These are phyloP conservation scores for Ulmus americana DNA, from an alignment of 331 rosid genomes.

Conservation along the genomic window DNA sequence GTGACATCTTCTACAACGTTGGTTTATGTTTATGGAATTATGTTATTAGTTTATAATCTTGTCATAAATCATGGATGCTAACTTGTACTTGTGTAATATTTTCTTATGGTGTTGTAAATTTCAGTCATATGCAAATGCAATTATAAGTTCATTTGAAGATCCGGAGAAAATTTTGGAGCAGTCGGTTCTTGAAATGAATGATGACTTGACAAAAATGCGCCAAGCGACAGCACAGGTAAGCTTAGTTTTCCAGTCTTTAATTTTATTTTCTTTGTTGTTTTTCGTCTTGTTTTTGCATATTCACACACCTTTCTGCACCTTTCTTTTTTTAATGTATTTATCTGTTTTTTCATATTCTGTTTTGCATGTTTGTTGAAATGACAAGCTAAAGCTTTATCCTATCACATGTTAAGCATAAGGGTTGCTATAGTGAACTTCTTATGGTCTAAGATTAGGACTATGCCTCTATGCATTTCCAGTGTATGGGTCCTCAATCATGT, in stretches of 20 bases:
- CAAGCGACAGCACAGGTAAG: conserved; percentile 96
- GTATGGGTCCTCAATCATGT: not conserved
- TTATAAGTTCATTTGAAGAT: conserved; percentile 81
- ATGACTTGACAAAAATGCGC: conserved; percentile 93
- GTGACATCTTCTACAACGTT: conserved; percentile 20
- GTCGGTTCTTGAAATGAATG: conserved; percentile 92
- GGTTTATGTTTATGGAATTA: not conserved
- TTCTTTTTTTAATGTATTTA: not conserved
- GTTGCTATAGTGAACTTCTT: not conserved
- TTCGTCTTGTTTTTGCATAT: not conserved
- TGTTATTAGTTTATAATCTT: not conserved
- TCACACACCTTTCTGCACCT: not conserved
- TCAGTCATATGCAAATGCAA: conserved; percentile 96
- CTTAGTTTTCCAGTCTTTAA: not conserved
- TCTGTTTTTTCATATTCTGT: not conserved
- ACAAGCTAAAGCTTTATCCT: not conserved
- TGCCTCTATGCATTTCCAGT: not conserved
- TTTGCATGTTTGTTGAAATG: not conserved
- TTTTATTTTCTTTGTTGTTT: not conserved
- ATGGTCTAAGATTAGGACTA: not conserved
- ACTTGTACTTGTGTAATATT: not conserved
- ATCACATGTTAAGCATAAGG: not conserved
- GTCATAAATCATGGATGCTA: not conserved
- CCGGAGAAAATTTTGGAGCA: conserved; percentile 97
- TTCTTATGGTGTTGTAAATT: conserved; percentile 15